A percentile compares a stretch with the other conserved stretches of the same genome.
Conservation (phyloP, 805 yeast species). For the Yarrowia yakushimensis region DNA sequence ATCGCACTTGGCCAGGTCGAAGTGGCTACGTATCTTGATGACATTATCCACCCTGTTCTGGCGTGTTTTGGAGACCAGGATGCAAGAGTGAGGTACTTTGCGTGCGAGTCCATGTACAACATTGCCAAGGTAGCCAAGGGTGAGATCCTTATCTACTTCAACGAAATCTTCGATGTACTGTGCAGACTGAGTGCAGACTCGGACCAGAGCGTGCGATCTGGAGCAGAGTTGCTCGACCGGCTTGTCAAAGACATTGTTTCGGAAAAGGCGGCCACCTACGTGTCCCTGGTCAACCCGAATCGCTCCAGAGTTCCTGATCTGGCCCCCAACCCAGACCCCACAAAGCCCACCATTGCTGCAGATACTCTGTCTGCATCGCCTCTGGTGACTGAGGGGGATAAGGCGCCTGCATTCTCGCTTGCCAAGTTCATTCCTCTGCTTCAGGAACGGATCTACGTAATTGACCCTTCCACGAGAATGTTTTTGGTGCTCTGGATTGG, state of each 20-base stretch:
- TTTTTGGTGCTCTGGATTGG: slow-evolving; percentile 92
- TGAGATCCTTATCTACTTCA: slow-evolving; percentile 84
- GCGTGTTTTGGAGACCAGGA: slow-evolving; percentile 97
- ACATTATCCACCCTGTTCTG: slow-evolving; percentile 85
- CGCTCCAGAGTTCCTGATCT: slow-evolving; percentile 53
- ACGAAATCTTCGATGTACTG: slow-evolving; percentile 89
- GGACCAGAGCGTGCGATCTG: slow-evolving; percentile 88
- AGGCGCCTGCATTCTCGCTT: slow-evolving; percentile 69
- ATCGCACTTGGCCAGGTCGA: slow-evolving; percentile 84
- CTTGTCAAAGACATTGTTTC: slow-evolving; percentile 91
- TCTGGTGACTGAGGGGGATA: slow-evolving; percentile 40
- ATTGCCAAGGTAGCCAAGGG: slow-evolving; percentile 97
- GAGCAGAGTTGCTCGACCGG: slow-evolving; percentile 88
- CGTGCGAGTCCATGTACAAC: slow-evolving; percentile 93
- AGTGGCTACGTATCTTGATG: slow-evolving; percentile 77
- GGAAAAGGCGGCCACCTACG: slow-evolving; percentile 86
- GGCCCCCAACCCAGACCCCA: slow-evolving; percentile 39
- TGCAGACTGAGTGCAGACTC: slow-evolving; percentile 87
- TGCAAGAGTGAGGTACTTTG: slow-evolving; percentile 93
- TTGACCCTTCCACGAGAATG: slow-evolving; percentile 88
- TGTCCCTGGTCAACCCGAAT: slow-evolving; percentile 48
- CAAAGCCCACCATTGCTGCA: slow-evolving; percentile 35
- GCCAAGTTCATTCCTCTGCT: slow-evolving; percentile 88
- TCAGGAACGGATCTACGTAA: slow-evolving; percentile 84
- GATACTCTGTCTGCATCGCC: slow-evolving; percentile 30